These are phyloP conservation scores for Moricandia moricandioides DNA, from an alignment of 345 rosid genomes.

Conservation along the genomic window DNA sequence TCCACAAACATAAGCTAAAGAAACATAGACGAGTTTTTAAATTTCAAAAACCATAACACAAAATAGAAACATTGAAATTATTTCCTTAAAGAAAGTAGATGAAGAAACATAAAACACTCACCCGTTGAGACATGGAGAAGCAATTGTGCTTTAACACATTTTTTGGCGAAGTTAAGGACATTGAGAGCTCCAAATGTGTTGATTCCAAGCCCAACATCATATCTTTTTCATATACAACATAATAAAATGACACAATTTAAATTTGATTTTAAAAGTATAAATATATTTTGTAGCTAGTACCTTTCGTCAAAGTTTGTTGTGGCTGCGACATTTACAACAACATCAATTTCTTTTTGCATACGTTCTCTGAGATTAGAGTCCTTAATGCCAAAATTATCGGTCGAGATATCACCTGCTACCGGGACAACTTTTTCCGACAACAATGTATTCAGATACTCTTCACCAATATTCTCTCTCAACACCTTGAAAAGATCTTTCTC, in stretches of 20 bases:
- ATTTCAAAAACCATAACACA: background rate
- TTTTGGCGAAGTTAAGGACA: conserved; percentile 53
- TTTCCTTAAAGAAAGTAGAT: background rate
- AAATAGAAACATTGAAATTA: background rate
- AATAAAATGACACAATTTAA: background rate
- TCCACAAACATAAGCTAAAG: conserved; percentile 62
- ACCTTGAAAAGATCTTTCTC: conserved; percentile 34
- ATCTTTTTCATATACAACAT: conserved; percentile 39
- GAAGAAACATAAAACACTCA: conserved; percentile 3
- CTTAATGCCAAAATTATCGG: conserved; percentile 10
- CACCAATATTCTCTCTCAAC: conserved; percentile 27
- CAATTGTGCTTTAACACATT: conserved; percentile 44
- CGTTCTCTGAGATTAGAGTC: conserved; percentile 19
- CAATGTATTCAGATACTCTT: conserved; percentile 10
- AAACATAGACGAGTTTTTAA: background rate
- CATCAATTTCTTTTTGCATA: conserved; percentile 31
- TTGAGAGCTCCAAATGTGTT: conserved; percentile 64
- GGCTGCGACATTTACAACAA: conserved; percentile 38
- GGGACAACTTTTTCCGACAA: conserved; percentile 24
- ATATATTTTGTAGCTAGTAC: conserved; percentile 10
- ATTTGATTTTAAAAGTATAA: background rate
- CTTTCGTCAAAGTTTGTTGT: conserved; percentile 40
- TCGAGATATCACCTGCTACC: conserved; percentile 33
- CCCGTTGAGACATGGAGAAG: conserved; percentile 51
- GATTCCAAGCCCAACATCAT: conserved; percentile 57